Evolutionary conservation across 768 basidiomycete species (phyloP), one percentile per base, ranked within the genome.

Genomic region (Leucocoprinus birnbaumii): DNA sequence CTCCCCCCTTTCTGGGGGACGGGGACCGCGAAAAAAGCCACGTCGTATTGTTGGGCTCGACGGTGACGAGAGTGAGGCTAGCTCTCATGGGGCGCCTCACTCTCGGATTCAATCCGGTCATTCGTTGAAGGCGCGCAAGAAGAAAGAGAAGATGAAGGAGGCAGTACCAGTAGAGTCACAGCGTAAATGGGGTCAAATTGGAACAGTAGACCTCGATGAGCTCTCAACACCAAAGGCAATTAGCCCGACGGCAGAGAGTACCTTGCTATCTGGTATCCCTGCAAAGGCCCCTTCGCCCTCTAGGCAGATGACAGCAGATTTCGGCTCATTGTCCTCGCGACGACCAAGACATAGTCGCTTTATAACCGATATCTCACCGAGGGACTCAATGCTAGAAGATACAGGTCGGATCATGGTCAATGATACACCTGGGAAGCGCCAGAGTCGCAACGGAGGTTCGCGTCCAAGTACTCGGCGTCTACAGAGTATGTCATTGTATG

Each of bases 21-120:
- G 79, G 55, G 68, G 75, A 35, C 79, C 80, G 56, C 77, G 77
- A 55, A 86, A 84, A 69, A 87, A 81, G 68, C 70, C 73, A 48
- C 89, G 85, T 63, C 85, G 92, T 14, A 87, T 94, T 51, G 92
- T 94, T 19, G 84, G 91, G 60, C 72, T 94, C 51, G 84, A 87
- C 61, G 80, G 71, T n/a, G 76, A 73, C 22, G 64, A 67, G 26
- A 77, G 72, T 57, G 75, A 76, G 31, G 61, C 60, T 13, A 64
- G 62, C 51, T 61, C 65, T 10, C 59, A 58, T 25, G 63, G 61
- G 24, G 53, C 58, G 2, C 58, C 62, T 11, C 74, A 74, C 58
- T 66, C 65, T n/a, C 67, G 68, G 47, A 60, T 63, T 10, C 63
- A 59, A 16, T 76, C 75, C 3, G 67, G 68, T 25, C 66, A 65